phyloP scores from a whole-genome alignment of 2,329 filamentous ascomycete species.

The Sclerotinia nivalis region DNA sequence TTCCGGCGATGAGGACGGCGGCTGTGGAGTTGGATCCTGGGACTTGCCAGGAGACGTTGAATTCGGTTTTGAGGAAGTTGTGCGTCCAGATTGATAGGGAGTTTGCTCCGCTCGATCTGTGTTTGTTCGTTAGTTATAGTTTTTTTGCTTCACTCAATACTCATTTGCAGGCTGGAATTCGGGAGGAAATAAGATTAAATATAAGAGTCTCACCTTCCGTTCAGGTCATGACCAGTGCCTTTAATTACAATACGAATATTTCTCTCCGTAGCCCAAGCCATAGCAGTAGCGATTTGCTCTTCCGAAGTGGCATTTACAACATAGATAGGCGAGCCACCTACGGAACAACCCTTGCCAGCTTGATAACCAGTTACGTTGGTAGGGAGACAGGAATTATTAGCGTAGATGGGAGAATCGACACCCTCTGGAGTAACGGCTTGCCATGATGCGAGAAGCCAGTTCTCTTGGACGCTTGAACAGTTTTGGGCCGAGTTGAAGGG shows the following conservation, averaged over 20 bases:
- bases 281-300: constrained; percentile 41
- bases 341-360: neutral
- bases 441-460: constrained; percentile 42
- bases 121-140: constrained; percentile 28
- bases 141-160: constrained; percentile 30
- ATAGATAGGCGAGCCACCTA: constrained; percentile 42
- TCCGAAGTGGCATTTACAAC: constrained; percentile 45
- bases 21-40: constrained; percentile 6
- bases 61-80: constrained; percentile 18
- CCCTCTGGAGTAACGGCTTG: constrained; percentile 43
- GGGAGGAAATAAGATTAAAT: too few species aligned
- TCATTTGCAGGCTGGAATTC: too few species aligned
- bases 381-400: constrained; percentile 49
- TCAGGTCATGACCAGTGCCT: constrained; percentile 47
- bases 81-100: constrained; percentile 30
- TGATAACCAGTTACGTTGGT: neutral
- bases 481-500: neutral
- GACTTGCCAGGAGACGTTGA: constrained; percentile 12
- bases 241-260: constrained; percentile 49
- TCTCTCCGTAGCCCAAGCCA: constrained; percentile 49
- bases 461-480: constrained; percentile 41
- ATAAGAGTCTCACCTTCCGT: constrained; percentile 14
- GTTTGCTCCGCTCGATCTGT: constrained; percentile 34
- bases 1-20: constrained; percentile 20
- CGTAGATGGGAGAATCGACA: constrained; percentile 36